Evolutionary conservation across 768 basidiomycete species (phyloP).

Genomic region (Pisolithus albus): DNA sequence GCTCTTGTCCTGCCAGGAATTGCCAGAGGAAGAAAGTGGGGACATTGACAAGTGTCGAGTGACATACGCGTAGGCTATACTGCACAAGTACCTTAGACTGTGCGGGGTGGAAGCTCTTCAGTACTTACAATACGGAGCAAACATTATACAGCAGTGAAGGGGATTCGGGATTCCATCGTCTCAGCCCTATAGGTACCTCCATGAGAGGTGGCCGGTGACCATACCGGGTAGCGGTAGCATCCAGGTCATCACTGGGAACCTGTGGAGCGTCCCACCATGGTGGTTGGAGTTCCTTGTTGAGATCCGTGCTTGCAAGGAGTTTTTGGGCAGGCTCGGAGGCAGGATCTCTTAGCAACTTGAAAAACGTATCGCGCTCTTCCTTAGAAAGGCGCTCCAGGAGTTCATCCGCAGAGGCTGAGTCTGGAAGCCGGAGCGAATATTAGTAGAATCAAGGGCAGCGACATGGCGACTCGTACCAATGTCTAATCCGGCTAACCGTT

Average conservation of each 20-base stretch:
- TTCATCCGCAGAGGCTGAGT: slow-evolving; percentile 45
- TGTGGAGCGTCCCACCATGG: slow-evolving; percentile 71
- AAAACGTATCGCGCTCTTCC: slow-evolving; percentile 56
- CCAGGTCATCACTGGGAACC: slow-evolving; percentile 1
- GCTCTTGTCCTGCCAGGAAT: slow-evolving; percentile 36
- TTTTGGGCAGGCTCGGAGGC: slow-evolving; percentile 52
- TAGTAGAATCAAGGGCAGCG: neutral
- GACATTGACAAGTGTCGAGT: slow-evolving; percentile 58
- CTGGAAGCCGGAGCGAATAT: slow-evolving; percentile 28
- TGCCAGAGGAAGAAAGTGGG: slow-evolving; percentile 41
- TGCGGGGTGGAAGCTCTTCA: neutral
- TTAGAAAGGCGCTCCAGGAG: slow-evolving; percentile 57
- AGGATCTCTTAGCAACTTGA: slow-evolving; percentile 53
- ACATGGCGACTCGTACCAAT: slow-evolving; percentile 42
- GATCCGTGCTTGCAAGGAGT: slow-evolving; percentile 51
- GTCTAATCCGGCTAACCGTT: slow-evolving; percentile 50
- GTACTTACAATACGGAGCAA: slow-evolving; percentile 56
- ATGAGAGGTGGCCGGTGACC: slow-evolving; percentile 40
- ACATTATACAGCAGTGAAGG: slow-evolving; percentile 62
- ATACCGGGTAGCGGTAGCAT: slow-evolving; percentile 14
- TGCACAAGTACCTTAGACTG: slow-evolving; percentile 19
- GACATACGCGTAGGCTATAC: slow-evolving; percentile 62
- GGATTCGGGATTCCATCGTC: slow-evolving; percentile 32
- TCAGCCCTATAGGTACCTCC: slow-evolving; percentile 38
- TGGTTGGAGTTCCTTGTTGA: slow-evolving; percentile 39